Percentiles rank a stretch among this genome's conserved stretches.
Evolutionary conservation across 2,329 filamentous ascomycete species (phyloP).

Genomic region (Ceratocystis huliohia): DNA sequence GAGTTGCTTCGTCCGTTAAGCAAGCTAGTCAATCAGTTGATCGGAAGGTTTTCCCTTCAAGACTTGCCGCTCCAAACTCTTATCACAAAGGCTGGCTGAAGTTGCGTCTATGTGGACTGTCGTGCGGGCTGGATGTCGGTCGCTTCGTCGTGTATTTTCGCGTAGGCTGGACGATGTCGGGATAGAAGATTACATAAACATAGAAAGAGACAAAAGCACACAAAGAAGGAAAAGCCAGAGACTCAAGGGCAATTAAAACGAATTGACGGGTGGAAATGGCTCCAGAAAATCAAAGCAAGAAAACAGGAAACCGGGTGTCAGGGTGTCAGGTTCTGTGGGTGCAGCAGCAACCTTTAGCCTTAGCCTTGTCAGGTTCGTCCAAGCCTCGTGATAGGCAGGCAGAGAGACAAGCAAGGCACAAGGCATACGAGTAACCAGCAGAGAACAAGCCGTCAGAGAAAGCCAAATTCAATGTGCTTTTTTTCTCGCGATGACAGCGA

Average conservation of each 20-base stretch:
- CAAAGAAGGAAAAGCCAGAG: not conserved
- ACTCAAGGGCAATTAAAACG: not conserved
- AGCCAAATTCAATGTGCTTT: not conserved
- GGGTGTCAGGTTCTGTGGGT: conserved; percentile 7
- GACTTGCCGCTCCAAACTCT: not conserved
- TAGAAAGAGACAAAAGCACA: not conserved
- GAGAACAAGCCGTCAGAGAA: not conserved
- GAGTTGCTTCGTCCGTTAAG: not conserved
- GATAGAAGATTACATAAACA: not conserved
- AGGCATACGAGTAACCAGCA: not conserved
- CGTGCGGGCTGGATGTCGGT: not conserved
- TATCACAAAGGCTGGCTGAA: not conserved
- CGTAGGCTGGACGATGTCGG: not conserved
- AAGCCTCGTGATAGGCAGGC: conserved; percentile 8
- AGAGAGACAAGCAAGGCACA: not conserved
- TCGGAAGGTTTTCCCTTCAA: not conserved
- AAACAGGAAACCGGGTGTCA: not conserved
- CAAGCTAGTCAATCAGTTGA: not conserved
- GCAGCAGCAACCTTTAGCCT: not conserved
- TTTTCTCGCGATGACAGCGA: not conserved
- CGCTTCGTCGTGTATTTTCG: conserved; percentile 1
- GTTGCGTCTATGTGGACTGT: not conserved
- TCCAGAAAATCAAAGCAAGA: not conserved
- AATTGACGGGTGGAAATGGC: not conserved
- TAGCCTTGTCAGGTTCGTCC: not conserved